A percentile compares a stretch with the other conserved stretches of the same genome.
phyloP scores from a whole-genome alignment of 2,329 filamentous ascomycete genomes.

The Pyrenophora teres region DNA sequence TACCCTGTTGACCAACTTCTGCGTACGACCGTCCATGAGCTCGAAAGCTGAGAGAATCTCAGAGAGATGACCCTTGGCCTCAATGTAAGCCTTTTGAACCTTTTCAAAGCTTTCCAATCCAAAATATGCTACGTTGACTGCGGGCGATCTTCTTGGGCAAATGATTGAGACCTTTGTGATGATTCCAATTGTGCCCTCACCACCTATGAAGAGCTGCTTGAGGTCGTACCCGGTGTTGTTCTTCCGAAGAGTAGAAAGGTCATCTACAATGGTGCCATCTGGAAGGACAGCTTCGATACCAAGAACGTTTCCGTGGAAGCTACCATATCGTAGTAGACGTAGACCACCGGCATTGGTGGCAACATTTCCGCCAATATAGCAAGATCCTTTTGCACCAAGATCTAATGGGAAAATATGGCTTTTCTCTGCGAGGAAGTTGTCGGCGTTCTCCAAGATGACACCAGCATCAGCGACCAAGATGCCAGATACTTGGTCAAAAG shows the following conservation, averaged over 20 bases:
- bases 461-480: conserved; percentile 89
- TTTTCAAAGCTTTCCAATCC: conserved; percentile 89
- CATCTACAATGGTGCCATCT: conserved; percentile 88
- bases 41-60: conserved; percentile 98
- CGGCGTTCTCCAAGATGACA: conserved; percentile 85
- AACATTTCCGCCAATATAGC: conserved; percentile 94
- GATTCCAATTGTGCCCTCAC: conserved; percentile 92
- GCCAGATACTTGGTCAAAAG: conserved; percentile 91
- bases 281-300: conserved; percentile 92
- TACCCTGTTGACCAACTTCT: conserved; percentile 65
- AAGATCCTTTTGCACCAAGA: conserved; percentile 96
- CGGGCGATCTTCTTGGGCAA: conserved; percentile 83
- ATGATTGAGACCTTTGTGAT: conserved; percentile 89
- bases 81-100: conserved; percentile 81
- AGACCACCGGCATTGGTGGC: conserved; percentile 94
- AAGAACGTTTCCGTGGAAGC: conserved; percentile 88
- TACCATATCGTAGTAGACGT: conserved; percentile 87
- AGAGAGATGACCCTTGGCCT: conserved; percentile 86
- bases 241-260: conserved; percentile 86
- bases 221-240: conserved; percentile 99
- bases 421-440: conserved; percentile 80
- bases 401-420: conserved; percentile 94
- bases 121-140: conserved; percentile 94
- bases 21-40: conserved; percentile 87
- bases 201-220: conserved; percentile 95